A percentile compares a stretch with the other conserved stretches of the same genome.
phyloP scores from a whole-genome alignment of 768 basidiomycete genomes.

The Termitomyces sp. region DNA sequence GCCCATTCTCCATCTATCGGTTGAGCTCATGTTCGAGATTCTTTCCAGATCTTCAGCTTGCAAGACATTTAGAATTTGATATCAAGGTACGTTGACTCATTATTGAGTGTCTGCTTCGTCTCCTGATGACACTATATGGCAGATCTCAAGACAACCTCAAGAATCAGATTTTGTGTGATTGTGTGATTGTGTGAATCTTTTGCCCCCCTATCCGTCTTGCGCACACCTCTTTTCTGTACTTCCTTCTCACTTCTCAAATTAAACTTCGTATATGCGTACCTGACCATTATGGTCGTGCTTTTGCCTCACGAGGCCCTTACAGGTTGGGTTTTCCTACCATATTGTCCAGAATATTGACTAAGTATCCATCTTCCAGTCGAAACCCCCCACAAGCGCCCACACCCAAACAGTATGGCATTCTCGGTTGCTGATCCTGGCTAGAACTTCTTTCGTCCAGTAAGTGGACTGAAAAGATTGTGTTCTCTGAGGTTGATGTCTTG shows the following conservation, averaged over 20 bases:
- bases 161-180: background rate
- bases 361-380: background rate
- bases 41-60: background rate
- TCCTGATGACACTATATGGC: too few relatives aligned
- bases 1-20: background rate
- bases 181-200: background rate
- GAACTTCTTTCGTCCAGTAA: background rate
- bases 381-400: background rate
- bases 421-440: background rate
- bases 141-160: background rate
- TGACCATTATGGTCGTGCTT: background rate
- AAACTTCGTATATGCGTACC: background rate
- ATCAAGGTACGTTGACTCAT: background rate
- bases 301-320: background rate
- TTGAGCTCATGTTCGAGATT: background rate
- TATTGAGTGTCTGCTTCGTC: background rate
- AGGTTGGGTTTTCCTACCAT: background rate
- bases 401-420: background rate
- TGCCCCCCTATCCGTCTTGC: background rate
- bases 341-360: background rate
- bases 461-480: too few relatives aligned
- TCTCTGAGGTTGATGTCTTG: background rate
- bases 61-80: background rate
- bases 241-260: background rate
- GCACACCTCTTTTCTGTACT: background rate